Percentiles rank a stretch among this genome's conserved stretches.
Conservation (phyloP, 208 protist genomes). For the Acanthamoeba divionensis region DNA sequence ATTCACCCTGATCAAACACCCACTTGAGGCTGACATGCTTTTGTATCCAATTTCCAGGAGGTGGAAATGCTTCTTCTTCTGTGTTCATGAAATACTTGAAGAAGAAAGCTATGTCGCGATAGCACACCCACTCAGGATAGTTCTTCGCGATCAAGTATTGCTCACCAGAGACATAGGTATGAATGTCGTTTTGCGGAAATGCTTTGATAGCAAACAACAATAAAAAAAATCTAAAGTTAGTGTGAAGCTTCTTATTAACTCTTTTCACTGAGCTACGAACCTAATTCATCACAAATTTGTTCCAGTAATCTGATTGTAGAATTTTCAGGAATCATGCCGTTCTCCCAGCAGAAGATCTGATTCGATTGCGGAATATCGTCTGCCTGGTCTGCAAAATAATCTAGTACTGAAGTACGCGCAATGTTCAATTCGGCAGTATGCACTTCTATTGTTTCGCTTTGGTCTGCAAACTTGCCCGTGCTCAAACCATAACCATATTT, state of each 20-base stretch:
- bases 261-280: neutral
- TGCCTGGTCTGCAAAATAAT: constrained; percentile 73
- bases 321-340: neutral
- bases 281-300: constrained; percentile 2
- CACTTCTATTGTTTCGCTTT: constrained; percentile 61
- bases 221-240: neutral
- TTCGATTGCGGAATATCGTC: neutral
- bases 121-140: constrained; percentile 71
- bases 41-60: constrained; percentile 60
- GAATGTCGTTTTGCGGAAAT: constrained; percentile 36
- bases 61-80: constrained; percentile 57
- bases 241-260: neutral
- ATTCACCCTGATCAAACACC: neutral
- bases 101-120: constrained; percentile 74
- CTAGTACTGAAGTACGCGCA: constrained; percentile 71
- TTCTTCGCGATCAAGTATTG: constrained; percentile 50
- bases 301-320: neutral
- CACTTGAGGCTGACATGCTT: neutral
- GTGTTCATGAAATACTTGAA: constrained; percentile 76
- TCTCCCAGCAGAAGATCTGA: constrained; percentile 39
- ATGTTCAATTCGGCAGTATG: constrained; percentile 72
- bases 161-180: constrained; percentile 59
- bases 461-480: constrained; percentile 55
- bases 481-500: constrained; percentile 53
- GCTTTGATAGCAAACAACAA: neutral